These are phyloP conservation scores for Diaporthe citri DNA, from an alignment of 2,329 filamentous ascomycete genomes.

Conservation along the genomic window DNA sequence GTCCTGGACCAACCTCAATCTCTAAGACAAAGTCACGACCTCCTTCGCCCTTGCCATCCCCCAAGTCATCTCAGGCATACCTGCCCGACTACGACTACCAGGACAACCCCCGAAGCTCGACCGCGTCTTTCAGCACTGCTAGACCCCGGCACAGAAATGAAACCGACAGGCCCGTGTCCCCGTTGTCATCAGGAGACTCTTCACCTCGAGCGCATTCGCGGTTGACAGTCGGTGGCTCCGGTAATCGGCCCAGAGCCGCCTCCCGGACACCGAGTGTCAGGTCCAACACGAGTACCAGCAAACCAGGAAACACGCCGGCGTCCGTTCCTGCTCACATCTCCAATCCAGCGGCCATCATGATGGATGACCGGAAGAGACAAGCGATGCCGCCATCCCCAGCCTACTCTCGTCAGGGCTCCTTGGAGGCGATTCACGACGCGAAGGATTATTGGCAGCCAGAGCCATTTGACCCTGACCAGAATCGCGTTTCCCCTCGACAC, in stretches of 20 bases:
- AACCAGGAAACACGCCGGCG: conserved; percentile 13
- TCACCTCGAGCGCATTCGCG: conserved; percentile 44
- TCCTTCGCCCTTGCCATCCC: conserved; percentile 51
- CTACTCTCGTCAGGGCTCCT: conserved; percentile 43
- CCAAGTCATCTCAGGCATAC: conserved; percentile 43
- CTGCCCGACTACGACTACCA: conserved; percentile 5
- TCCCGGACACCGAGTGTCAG: conserved; percentile 48
- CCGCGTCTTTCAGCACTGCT: conserved; percentile 17
- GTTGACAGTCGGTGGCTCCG: conserved; percentile 11
- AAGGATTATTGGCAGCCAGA: conserved; percentile 59
- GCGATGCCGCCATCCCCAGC: conserved; percentile 42
- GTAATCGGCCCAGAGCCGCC: conserved; percentile 40
- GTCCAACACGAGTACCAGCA: conserved; percentile 43
- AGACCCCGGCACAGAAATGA: conserved; percentile 41
- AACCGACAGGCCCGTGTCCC: conserved; percentile 44
- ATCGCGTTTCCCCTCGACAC: conserved; percentile 41
- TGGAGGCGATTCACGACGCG: conserved; percentile 43
- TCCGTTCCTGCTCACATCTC: neutral
- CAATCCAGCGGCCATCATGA: conserved; percentile 23
- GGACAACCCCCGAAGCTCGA: conserved; percentile 27
- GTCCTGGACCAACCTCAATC: conserved; percentile 35
- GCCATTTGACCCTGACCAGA: conserved; percentile 38
- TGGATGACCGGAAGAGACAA: conserved; percentile 44
- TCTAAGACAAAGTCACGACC: conserved; percentile 51
- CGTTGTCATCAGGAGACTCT: conserved; percentile 47